Evolutionary conservation across 441 rosid genomes (phyloP).

Genomic region (Populus tomentosa): DNA sequence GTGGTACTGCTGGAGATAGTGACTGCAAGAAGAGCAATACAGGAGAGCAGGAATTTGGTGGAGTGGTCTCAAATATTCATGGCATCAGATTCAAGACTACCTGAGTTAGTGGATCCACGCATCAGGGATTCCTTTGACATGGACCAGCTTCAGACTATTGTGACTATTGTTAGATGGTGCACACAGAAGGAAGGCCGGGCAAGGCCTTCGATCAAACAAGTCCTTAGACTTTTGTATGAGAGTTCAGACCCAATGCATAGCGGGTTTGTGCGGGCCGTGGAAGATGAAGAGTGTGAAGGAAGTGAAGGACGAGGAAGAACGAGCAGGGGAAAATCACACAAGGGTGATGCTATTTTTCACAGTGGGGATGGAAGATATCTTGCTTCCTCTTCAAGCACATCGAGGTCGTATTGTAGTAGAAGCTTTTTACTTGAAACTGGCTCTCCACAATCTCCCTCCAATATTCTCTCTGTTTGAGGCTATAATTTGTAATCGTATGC

Average conservation of each 20-base stretch:
- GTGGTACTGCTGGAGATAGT: constrained; percentile 78
- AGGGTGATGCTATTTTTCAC: constrained; percentile 43
- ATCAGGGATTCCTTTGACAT: constrained; percentile 56
- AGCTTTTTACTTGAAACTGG: constrained; percentile 81
- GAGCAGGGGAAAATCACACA: constrained; percentile 51
- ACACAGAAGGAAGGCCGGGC: constrained; percentile 74
- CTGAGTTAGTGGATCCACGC: constrained; percentile 63
- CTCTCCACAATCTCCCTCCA: constrained; percentile 82
- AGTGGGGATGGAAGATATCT: constrained; percentile 65
- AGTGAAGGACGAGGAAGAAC: constrained; percentile 60
- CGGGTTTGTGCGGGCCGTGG: constrained; percentile 60
- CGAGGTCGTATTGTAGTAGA: constrained; percentile 86
- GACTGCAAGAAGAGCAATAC: constrained; percentile 70
- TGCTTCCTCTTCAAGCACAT: constrained; percentile 90
- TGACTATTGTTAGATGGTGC: constrained; percentile 77
- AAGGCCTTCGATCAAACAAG: constrained; percentile 91
- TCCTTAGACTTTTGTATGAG: constrained; percentile 71
- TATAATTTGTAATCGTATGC: constrained; percentile 9
- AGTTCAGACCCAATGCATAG: constrained; percentile 80
- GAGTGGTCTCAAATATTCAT: constrained; percentile 62
- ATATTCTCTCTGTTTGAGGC: constrained; percentile 48
- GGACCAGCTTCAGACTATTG: constrained; percentile 65
- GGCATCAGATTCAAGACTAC: constrained; percentile 49
- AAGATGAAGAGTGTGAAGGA: constrained; percentile 61
- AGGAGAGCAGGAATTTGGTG: constrained; percentile 71